Evolutionary conservation across 2,329 filamentous ascomycete species (phyloP).

Genomic region (Talaromyces sp.): DNA sequence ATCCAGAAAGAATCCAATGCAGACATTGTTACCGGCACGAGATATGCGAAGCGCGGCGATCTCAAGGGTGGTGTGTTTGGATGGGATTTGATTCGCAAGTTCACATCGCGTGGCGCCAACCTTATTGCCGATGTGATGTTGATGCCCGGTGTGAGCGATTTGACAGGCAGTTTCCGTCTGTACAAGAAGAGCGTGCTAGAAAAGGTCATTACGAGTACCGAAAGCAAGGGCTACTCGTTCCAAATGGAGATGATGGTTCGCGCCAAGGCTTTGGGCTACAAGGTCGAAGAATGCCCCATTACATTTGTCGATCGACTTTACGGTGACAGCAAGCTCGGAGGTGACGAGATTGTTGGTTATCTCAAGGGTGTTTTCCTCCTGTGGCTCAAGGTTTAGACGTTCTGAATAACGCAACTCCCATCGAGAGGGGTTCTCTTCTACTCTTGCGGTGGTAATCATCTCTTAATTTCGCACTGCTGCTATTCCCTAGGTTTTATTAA

Average conservation of each 20-base stretch:
- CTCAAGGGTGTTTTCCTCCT: slow-evolving; percentile 75
- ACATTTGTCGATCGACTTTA: slow-evolving; percentile 93
- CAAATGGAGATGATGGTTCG: slow-evolving; percentile 99
- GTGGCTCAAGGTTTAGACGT: slow-evolving; percentile 66
- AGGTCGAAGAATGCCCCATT: slow-evolving; percentile 92
- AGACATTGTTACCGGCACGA: slow-evolving; percentile 94
- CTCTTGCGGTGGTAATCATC: not conserved
- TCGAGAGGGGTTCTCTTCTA: not conserved
- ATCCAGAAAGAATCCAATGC: slow-evolving; percentile 72
- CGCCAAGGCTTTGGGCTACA: slow-evolving; percentile 92
- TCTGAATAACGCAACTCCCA: not conserved
- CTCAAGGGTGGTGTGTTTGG: slow-evolving; percentile 75
- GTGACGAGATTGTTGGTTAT: slow-evolving; percentile 94
- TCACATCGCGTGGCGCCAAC: slow-evolving; percentile 71
- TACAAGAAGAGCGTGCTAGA: slow-evolving; percentile 89
- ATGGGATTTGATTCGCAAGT: slow-evolving; percentile 88
- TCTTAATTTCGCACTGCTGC: not conserved
- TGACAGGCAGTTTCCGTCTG: slow-evolving; percentile 89
- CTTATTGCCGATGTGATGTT: slow-evolving; percentile 93
- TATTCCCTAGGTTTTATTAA: not conserved
- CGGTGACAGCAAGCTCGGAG: slow-evolving; percentile 90
- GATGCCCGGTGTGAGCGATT: slow-evolving; percentile 85
- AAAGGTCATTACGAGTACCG: slow-evolving; percentile 82
- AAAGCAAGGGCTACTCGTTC: slow-evolving; percentile 97
- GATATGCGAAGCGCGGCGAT: slow-evolving; percentile 71